Evolutionary conservation across 2,329 filamentous ascomycete species (phyloP), one percentile per base, ranked within the genome.

Genomic region (Bipolaris oryzae): DNA sequence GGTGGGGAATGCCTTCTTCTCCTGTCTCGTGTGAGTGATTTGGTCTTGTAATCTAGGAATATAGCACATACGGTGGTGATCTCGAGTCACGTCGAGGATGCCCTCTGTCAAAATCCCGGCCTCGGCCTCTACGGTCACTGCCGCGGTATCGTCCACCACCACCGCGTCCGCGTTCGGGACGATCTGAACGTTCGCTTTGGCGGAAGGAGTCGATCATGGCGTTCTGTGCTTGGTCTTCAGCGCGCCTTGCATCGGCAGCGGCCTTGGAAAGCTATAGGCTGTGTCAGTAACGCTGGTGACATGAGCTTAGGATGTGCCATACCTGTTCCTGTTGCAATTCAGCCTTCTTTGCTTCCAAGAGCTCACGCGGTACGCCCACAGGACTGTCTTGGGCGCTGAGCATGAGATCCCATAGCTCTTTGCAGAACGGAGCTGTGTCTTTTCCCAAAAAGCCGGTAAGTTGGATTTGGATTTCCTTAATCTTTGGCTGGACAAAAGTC

Each of bases 321-420:
- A 96, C 94, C 88, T 96, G 96, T 78, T 97, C 92, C 77, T 97
- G 92, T 60, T 95, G 91, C 45, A 99, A 81, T 77, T 99, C 95
- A 42, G 91, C 80, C 78, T 98, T 99, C 82, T 99, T 99, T 0
- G 94, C 93, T 75, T 99, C 95, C 2, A 99, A 80, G 39, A 99
- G 82, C 77, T 97, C 93, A 76, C 96, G 94, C 0, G 95, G 94
- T 11, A 99, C 92, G 52, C 95, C 95, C 73, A 95, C 90, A 0
- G 92, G 87, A 74, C 89, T 96, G 38, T 85, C 82, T 76, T 99
- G 95, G 9, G 92, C 95, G 75, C 93, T 97, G 43, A 99, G 79
- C 68, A 94, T 90, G 16, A 99, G 81, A 57, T 88, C 91, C 95
- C 95, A 99, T 11, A 99, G 79, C 61, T 97, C 91, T 74, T 96